These are phyloP conservation scores for Solanum sejunctum DNA, from an alignment of 257 asterid genomes.

Conservation along the genomic window DNA sequence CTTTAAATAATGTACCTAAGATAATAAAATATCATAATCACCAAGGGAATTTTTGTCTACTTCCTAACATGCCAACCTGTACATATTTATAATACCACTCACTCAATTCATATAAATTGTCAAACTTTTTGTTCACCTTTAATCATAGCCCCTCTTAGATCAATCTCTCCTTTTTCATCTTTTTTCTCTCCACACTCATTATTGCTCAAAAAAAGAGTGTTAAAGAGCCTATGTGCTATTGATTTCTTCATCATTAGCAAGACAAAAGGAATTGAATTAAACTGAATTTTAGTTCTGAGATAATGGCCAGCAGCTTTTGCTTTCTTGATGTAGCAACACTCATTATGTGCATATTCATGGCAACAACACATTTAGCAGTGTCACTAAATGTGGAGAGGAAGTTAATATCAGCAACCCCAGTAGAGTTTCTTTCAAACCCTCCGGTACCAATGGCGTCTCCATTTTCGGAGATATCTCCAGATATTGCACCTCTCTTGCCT, in stretches of 20 bases:
- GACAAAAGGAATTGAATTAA: neutral
- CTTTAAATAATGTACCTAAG: neutral
- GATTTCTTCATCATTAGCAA: slow-evolving; percentile 5
- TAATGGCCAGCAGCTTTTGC: neutral
- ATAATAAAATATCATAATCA: neutral
- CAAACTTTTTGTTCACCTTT: neutral
- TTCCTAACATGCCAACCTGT: neutral
- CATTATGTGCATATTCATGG: neutral
- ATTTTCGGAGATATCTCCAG: neutral
- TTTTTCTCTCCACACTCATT: neutral
- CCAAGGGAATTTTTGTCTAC: neutral
- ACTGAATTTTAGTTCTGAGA: neutral
- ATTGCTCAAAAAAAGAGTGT: neutral
- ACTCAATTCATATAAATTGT: neutral
- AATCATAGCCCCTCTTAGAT: neutral
- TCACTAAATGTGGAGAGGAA: neutral
- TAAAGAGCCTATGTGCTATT: neutral
- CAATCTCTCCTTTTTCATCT: neutral
- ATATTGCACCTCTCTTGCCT: slow-evolving; percentile 1
- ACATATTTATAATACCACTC: neutral
- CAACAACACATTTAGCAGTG: neutral
- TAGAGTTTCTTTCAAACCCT: neutral
- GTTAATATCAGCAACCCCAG: neutral
- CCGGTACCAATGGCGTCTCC: neutral
- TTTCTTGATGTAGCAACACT: neutral